These are phyloP conservation scores for Metschnikowia arizonensis DNA, from an alignment of 805 yeast species.

Conservation along the genomic window DNA sequence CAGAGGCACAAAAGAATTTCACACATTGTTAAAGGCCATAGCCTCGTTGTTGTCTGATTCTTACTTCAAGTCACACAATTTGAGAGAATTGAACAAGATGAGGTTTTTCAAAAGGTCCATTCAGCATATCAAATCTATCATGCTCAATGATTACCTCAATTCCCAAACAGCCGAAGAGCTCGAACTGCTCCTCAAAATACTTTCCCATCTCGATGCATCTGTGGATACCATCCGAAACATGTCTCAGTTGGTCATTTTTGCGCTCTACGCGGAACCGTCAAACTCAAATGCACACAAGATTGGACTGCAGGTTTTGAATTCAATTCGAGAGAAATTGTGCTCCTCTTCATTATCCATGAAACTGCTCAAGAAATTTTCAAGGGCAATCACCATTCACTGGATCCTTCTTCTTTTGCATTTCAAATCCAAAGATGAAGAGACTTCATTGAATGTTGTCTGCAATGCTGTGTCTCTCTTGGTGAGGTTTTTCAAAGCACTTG, in stretches of 20 bases:
- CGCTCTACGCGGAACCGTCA: conserved; percentile 39
- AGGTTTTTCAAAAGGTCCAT: conserved; percentile 44
- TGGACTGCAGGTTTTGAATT: conserved; percentile 27
- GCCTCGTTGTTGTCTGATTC: conserved; percentile 52
- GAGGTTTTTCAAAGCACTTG: conserved; percentile 44
- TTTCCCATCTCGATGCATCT: conserved; percentile 41
- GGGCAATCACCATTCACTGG: conserved; percentile 65
- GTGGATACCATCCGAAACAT: conserved; percentile 53
- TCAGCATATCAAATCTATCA: conserved; percentile 43
- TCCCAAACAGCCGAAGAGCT: conserved; percentile 17
- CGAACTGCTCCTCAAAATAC: conserved; percentile 19
- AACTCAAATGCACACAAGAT: conserved; percentile 33
- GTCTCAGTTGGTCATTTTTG: conserved; percentile 43
- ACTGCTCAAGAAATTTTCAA: conserved; percentile 41
- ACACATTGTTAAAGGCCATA: conserved; percentile 55
- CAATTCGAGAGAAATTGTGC: conserved; percentile 37
- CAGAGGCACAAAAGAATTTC: conserved; percentile 50
- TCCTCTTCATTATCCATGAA: conserved; percentile 38
- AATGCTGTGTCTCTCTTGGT: conserved; percentile 47
- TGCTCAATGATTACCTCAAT: conserved; percentile 12
- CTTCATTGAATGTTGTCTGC: conserved; percentile 32
- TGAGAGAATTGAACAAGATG: conserved; percentile 50
- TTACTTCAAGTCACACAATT: conserved; percentile 48
- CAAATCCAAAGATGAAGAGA: conserved; percentile 14
- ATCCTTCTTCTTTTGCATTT: conserved; percentile 48